These are phyloP conservation scores for Quercus wislizeni DNA, from an alignment of 306 rosid species.

Conservation along the genomic window DNA sequence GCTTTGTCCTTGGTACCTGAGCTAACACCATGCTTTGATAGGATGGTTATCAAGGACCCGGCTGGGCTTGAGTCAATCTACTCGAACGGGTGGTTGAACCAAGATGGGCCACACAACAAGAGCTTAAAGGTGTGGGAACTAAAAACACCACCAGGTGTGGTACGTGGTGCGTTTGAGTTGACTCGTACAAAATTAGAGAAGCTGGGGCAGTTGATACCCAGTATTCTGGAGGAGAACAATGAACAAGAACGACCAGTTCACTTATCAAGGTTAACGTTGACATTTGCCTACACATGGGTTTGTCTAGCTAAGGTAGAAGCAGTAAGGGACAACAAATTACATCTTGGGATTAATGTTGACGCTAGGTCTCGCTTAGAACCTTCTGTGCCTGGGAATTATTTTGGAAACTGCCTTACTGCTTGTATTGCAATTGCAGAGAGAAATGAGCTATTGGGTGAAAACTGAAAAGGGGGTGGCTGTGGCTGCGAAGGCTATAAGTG, in stretches of 20 bases:
- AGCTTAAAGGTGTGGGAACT: background rate
- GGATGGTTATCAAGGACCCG: constrained; percentile 1
- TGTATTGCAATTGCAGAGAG: background rate
- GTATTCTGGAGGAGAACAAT: background rate
- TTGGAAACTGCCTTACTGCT: constrained; percentile 22
- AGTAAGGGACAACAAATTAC: background rate
- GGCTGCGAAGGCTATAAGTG: constrained; percentile 21
- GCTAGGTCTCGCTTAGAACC: background rate
- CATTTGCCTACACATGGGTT: constrained; percentile 23
- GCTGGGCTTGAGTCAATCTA: background rate
- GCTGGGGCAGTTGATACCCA: background rate
- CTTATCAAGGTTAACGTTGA: constrained; percentile 12
- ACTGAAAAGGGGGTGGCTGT: constrained; percentile 25
- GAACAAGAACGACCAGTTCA: background rate
- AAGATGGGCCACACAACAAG: constrained; percentile 4
- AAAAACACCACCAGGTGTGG: background rate
- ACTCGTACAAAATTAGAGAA: background rate
- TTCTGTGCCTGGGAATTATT: constrained; percentile 3
- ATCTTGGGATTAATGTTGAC: constrained; percentile 7
- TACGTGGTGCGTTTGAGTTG: constrained; percentile 16
- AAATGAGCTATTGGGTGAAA: constrained; percentile 10
- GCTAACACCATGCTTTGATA: constrained; percentile 1
- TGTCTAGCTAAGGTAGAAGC: constrained; percentile 26
- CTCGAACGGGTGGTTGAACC: background rate
- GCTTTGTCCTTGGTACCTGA: background rate